phyloP scores from a whole-genome alignment of 805 yeast species.

The Kregervanrija pseudodelftensis region DNA sequence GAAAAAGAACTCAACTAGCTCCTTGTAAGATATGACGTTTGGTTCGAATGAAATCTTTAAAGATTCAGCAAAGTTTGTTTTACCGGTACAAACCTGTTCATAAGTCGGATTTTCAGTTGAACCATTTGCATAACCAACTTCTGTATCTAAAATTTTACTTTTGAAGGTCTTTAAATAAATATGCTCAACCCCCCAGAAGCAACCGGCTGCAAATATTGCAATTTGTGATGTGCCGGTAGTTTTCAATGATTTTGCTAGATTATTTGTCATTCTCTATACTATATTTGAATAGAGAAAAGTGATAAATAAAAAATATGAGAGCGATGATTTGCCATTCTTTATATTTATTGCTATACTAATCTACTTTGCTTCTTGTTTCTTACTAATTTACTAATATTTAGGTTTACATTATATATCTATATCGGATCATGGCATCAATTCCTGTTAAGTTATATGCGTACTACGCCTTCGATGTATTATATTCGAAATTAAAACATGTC shows the following conservation, averaged over 20 bases:
- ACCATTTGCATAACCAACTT: slow-evolving; percentile 93
- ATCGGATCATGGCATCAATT: no score
- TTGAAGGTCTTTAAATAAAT: slow-evolving; percentile 53
- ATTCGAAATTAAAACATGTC: slow-evolving; percentile 19
- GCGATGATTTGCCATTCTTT: no score
- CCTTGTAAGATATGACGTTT: slow-evolving; percentile 43
- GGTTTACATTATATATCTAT: no score
- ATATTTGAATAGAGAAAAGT: background rate
- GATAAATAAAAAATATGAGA: background rate
- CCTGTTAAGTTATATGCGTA: slow-evolving; percentile 29
- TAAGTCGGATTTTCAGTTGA: slow-evolving; percentile 44
- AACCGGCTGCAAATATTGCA: slow-evolving; percentile 55
- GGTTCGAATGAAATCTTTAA: slow-evolving; percentile 83
- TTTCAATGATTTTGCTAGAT: slow-evolving; percentile 19
- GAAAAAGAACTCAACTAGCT: slow-evolving; percentile 77
- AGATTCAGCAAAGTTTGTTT: slow-evolving; percentile 77
- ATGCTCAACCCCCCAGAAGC: slow-evolving; percentile 89
- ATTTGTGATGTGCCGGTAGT: slow-evolving; percentile 37
- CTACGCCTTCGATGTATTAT: slow-evolving; percentile 33
- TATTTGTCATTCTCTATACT: slow-evolving; percentile 6
- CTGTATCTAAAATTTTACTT: slow-evolving; percentile 60
- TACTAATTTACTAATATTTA: no score
- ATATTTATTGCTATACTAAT: no score
- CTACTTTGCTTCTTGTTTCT: no score
- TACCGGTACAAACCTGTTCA: slow-evolving; percentile 65